Percentiles rank a stretch among this genome's conserved stretches.
These are phyloP conservation scores for Agapanthus africanus DNA, from an alignment of 106 monocot genomes.

Conservation along the genomic window DNA sequence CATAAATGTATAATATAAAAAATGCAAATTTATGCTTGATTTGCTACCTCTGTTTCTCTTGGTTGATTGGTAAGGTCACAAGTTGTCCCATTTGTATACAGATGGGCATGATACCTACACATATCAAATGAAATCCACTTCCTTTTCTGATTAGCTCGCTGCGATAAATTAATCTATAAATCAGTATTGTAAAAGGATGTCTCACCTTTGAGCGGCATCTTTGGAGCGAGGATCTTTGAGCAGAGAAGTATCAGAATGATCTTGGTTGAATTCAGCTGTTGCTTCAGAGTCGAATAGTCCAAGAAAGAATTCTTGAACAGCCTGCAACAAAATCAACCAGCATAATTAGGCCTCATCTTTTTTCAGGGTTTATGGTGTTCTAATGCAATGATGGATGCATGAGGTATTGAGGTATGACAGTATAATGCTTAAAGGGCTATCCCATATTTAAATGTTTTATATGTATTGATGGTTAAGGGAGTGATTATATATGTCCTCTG, in stretches of 20 bases:
- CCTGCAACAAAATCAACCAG: conserved; percentile 19
- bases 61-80: conserved; percentile 80
- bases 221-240: conserved; percentile 77
- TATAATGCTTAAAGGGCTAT: too few relatives aligned
- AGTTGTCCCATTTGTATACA: conserved; percentile 72
- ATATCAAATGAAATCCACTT: neutral
- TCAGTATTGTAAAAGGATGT: neutral
- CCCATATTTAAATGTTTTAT: too few relatives aligned
- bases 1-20: neutral
- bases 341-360: neutral
- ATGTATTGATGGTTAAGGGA: too few relatives aligned
- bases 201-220: conserved; percentile 73
- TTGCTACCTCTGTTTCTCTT: conserved; percentile 66
- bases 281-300: conserved; percentile 58
- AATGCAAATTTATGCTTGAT: neutral
- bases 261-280: conserved; percentile 52
- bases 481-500: too few relatives aligned
- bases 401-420: too few relatives aligned
- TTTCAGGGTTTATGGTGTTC: neutral
- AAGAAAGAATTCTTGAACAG: conserved; percentile 68
- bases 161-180: neutral
- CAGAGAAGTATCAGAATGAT: conserved; percentile 45
- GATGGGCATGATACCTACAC: conserved; percentile 73
- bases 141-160: neutral
- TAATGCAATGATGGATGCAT: neutral